Base-by-base conservation (phyloP, 2,329 filamentous ascomycete species). In the Colletotrichum gigasporum region DNA sequence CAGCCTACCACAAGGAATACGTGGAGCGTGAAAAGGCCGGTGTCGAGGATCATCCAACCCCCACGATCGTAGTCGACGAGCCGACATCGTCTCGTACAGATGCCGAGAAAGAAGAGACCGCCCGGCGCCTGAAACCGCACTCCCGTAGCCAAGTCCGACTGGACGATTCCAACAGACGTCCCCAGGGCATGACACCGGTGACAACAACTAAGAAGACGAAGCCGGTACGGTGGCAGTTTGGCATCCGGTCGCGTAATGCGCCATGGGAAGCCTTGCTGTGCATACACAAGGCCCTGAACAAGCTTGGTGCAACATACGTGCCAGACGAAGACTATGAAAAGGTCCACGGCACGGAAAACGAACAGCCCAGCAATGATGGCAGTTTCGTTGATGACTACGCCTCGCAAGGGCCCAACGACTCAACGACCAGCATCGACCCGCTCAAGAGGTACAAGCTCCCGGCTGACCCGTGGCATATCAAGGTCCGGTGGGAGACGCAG, bases 211-310 rank as follows among this genome's bases (percentile, higher is more conserved):
- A 92, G 80, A 94, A 92, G 76, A 79, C 84, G 5, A 94, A 92
- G 73, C 91, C 91, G 1, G 92, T 94, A 14, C 93, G 95, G 69
- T 99, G 96, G 96, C 96, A 99, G 75, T 99, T 99, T 74, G 96
- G 96, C 60, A 99, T 99, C 66, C 88, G 96, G 35, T 97, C 93
- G 45, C 89, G 96, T 50, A 99, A 98, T 73, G 91, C 93, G 59
- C 96, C 96, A 0, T 93, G 94, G 71, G 96, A 99, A 76, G 96
- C 96, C 0, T 91, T 99, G 77, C 82, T 97, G 24, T 97, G 95
- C 72, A 96, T 99, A 59, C 97, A 97, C 83, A 94, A 95, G 75
- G 94, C 96, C 0, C 82, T 99, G 42, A 85, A 90, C 65, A 94
- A 94, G 69, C 90, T 97, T 72, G 94, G 93, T 30, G 96, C 94